These are phyloP conservation scores for Acorus gramineus DNA, from an alignment of 106 monocot genomes.

Conservation along the genomic window DNA sequence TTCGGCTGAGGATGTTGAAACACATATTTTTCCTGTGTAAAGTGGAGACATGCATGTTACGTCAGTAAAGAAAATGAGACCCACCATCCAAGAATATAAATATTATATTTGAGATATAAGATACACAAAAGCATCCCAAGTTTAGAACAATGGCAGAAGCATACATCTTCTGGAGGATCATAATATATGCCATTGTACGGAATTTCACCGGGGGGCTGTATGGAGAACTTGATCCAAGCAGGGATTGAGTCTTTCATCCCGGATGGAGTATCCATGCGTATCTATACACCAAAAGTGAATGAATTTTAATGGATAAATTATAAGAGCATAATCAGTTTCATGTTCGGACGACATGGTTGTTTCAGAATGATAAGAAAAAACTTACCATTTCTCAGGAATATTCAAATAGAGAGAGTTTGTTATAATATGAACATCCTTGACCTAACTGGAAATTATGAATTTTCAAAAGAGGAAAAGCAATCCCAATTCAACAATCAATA, in stretches of 20 bases:
- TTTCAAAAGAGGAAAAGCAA: too few relatives aligned
- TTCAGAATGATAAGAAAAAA: too few relatives aligned
- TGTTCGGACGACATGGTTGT: too few relatives aligned
- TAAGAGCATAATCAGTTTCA: too few relatives aligned
- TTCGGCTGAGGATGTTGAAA: constrained; percentile 86
- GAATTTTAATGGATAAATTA: too few relatives aligned
- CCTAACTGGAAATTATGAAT: too few relatives aligned
- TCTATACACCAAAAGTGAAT: constrained; percentile 22
- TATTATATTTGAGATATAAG: too few relatives aligned
- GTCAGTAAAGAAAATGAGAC: neutral
- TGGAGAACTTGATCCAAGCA: constrained; percentile 98
- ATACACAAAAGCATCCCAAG: neutral
- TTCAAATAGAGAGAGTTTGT: too few relatives aligned
- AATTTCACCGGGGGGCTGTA: constrained; percentile 89
- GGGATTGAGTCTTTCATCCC: constrained; percentile 96
- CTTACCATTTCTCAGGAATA: too few relatives aligned
- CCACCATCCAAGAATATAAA: neutral
- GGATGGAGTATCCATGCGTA: constrained; percentile 94
- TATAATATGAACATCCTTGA: too few relatives aligned
- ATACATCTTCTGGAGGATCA: constrained; percentile 93
- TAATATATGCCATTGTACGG: constrained; percentile 98
- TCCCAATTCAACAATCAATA: too few relatives aligned
- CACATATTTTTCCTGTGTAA: constrained; percentile 69
- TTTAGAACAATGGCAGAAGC: neutral
- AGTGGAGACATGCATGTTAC: too few relatives aligned